Conservation (phyloP, 1,284 basidiomycete species). For the Leccinum subspadiceum region DNA sequence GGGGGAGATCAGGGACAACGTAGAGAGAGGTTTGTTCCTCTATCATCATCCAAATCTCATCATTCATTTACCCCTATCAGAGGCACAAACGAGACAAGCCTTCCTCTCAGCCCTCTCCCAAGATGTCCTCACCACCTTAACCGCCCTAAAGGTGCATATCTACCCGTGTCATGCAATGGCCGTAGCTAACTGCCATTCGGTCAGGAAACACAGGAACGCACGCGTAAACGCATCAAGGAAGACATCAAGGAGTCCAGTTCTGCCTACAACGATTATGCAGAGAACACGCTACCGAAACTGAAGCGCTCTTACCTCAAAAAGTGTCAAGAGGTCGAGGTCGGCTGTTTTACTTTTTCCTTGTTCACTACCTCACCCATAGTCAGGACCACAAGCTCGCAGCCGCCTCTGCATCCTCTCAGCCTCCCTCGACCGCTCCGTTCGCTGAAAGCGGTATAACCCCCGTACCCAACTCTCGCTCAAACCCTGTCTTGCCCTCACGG, state of each 20-base stretch:
- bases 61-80: constrained; percentile 37
- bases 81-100: constrained; percentile 79
- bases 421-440: constrained; percentile 16
- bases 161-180: background rate
- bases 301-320: constrained; percentile 78
- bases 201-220: constrained; percentile 84
- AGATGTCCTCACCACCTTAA: constrained; percentile 71
- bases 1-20: constrained; percentile 80
- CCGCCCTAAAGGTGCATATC: constrained; percentile 57
- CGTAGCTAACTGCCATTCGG: constrained; percentile 4
- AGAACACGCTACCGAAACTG: constrained; percentile 71
- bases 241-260: constrained; percentile 74
- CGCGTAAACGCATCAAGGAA: constrained; percentile 85
- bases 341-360: constrained; percentile 12
- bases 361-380: constrained; percentile 10
- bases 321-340: constrained; percentile 79
- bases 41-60: background rate
- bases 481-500: constrained; percentile 33
- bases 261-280: constrained; percentile 78
- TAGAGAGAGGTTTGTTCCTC: constrained; percentile 65
- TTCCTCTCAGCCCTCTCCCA: constrained; percentile 67
- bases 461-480: constrained; percentile 36
- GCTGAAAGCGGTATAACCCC: constrained; percentile 19
- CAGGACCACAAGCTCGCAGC: constrained; percentile 64
- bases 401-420: constrained; percentile 35